Conservation (phyloP, 2,329 filamentous ascomycete genomes). For the Nigrospora oryzae region DNA sequence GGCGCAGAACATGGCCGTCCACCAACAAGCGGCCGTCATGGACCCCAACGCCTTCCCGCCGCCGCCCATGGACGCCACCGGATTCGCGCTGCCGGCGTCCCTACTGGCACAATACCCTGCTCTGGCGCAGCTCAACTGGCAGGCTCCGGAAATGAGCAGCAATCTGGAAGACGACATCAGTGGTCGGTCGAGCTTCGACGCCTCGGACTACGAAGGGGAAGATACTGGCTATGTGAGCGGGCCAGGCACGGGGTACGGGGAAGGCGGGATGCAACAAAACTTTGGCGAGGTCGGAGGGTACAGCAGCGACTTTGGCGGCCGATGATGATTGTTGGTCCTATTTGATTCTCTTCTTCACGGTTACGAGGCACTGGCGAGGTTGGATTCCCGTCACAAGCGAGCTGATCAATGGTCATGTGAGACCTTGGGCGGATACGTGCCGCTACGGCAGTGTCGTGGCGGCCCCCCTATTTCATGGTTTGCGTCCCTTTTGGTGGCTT, state of each 20-base stretch:
- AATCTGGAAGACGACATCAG: slow-evolving; percentile 65
- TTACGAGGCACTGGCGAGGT: neutral
- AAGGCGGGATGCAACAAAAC: slow-evolving; percentile 45
- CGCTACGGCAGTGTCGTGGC: too few species aligned
- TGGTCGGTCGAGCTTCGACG: slow-evolving; percentile 74
- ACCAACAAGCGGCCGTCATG: slow-evolving; percentile 25
- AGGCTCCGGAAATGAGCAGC: slow-evolving; percentile 54
- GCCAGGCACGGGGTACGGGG: slow-evolving; percentile 50
- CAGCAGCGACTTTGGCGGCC: slow-evolving; percentile 42
- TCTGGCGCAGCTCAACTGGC: slow-evolving; percentile 85
- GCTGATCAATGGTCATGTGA: too few species aligned
- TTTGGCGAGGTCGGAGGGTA: slow-evolving; percentile 47
- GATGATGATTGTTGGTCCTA: slow-evolving; percentile 12
- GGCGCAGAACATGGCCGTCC: slow-evolving; percentile 47
- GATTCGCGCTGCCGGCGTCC: slow-evolving; percentile 73
- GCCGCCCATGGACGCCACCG: slow-evolving; percentile 47
- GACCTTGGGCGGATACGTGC: too few species aligned
- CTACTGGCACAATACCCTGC: slow-evolving; percentile 88
- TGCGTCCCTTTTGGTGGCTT: neutral
- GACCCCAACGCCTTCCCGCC: slow-evolving; percentile 43
- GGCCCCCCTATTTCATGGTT: too few species aligned
- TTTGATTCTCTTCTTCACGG: neutral
- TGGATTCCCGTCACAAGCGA: too few species aligned
- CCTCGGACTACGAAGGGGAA: slow-evolving; percentile 68
- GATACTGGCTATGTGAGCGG: slow-evolving; percentile 60